Conservation (phyloP, 1,284 basidiomycete genomes). For the Heterobasidion parviporum region DNA sequence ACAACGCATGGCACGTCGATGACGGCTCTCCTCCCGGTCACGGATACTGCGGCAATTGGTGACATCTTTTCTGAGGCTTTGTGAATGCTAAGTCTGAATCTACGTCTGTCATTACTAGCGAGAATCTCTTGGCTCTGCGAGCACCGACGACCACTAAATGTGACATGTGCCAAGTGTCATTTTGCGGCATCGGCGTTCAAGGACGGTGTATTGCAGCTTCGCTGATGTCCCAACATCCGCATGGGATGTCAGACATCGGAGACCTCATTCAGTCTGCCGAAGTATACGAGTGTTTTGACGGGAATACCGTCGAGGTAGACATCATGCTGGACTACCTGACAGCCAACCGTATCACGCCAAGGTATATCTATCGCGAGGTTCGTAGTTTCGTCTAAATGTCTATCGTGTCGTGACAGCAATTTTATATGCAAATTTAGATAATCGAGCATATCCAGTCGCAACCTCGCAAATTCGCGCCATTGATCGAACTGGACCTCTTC, state of each 20-base stretch:
- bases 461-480: conserved; percentile 50
- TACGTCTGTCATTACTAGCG: conserved; percentile 30
- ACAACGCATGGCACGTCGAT: conserved; percentile 63
- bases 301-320: conserved; percentile 69
- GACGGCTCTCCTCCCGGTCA: conserved; percentile 70
- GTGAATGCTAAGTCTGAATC: neutral
- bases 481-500: conserved; percentile 64
- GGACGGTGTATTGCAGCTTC: conserved; percentile 58
- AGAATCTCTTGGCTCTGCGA: conserved; percentile 56
- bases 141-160: conserved; percentile 72
- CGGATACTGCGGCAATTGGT: conserved; percentile 71
- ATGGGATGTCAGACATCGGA: conserved; percentile 52
- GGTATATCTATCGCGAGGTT: conserved; percentile 68
- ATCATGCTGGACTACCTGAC: conserved; percentile 71
- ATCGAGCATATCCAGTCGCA: conserved; percentile 48
- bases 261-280: conserved; percentile 68
- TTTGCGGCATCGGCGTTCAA: conserved; percentile 69
- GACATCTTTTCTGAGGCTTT: conserved; percentile 9
- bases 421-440: conserved; percentile 33
- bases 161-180: conserved; percentile 69
- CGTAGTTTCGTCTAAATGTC: conserved; percentile 9
- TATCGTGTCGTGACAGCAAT: neutral
- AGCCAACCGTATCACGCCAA: conserved; percentile 47
- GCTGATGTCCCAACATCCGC: conserved; percentile 53
- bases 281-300: conserved; percentile 69